Conservation (phyloP, 257 asterid species). For the Pogostemon cablin region DNA sequence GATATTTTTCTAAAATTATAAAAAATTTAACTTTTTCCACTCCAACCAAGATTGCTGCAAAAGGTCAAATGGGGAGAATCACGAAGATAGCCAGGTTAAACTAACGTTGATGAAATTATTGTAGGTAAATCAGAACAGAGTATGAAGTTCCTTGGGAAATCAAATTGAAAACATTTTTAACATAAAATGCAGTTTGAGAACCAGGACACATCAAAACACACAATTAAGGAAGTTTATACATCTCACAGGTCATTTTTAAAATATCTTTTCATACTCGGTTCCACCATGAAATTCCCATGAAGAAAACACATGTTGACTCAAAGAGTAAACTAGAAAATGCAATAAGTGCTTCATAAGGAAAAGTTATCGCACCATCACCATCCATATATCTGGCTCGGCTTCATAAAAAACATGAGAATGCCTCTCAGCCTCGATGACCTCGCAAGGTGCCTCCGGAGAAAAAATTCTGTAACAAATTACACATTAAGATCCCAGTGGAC, state of each 20-base stretch:
- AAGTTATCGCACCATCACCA: constrained; percentile 81
- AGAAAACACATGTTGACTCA: too few species aligned
- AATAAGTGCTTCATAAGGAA: constrained; percentile 25
- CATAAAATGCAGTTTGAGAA: constrained; percentile 4
- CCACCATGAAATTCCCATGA: too few species aligned
- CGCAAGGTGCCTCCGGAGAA: constrained; percentile 95
- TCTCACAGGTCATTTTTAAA: constrained; percentile 20
- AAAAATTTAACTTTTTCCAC: too few species aligned
- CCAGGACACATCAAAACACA: background rate
- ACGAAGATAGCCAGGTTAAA: background rate
- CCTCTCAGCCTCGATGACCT: constrained; percentile 92
- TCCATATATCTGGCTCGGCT: constrained; percentile 98
- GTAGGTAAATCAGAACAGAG: background rate
- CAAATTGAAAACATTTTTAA: constrained; percentile 6
- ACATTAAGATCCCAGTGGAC: background rate
- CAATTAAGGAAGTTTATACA: background rate
- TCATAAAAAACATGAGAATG: constrained; percentile 92
- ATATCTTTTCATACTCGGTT: too few species aligned
- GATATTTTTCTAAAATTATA: background rate
- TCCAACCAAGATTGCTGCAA: background rate
- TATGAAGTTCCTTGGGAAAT: constrained; percentile 7
- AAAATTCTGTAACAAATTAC: constrained; percentile 65
- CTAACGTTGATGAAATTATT: background rate
- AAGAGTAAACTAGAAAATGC: too few species aligned
- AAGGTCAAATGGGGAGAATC: background rate